Percentiles rank a stretch among this genome's conserved stretches.
Conservation (phyloP, 2,329 filamentous ascomycete genomes). For the Paramyrothecium sp. region DNA sequence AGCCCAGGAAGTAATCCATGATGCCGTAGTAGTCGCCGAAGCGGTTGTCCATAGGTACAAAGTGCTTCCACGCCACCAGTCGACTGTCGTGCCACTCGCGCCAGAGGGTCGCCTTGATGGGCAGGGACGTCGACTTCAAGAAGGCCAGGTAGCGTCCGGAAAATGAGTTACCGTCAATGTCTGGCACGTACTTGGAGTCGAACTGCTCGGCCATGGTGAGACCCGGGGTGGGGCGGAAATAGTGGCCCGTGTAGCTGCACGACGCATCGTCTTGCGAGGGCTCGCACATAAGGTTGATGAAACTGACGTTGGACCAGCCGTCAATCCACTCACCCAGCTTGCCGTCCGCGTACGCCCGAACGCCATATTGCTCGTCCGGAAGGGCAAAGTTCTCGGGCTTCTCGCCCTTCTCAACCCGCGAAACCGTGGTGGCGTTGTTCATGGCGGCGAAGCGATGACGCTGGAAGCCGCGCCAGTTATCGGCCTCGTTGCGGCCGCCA, state of each 20-base stretch:
- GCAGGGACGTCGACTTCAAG: constrained; percentile 65
- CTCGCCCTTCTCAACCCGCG: constrained; percentile 43
- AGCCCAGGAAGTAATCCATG: constrained; percentile 72
- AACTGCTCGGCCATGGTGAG: constrained; percentile 53
- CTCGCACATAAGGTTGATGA: constrained; percentile 54
- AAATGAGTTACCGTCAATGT: constrained; percentile 75
- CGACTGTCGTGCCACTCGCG: constrained; percentile 79
- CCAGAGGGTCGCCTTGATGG: constrained; percentile 77
- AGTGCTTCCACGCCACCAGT: constrained; percentile 76
- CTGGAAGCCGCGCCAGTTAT: constrained; percentile 72
- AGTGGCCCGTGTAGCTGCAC: constrained; percentile 48
- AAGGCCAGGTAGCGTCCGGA: constrained; percentile 69
- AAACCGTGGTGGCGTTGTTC: constrained; percentile 64
- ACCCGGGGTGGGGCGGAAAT: constrained; percentile 39
- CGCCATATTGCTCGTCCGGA: constrained; percentile 43
- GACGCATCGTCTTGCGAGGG: constrained; percentile 30
- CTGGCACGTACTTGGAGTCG: constrained; percentile 66
- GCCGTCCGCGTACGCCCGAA: constrained; percentile 43
- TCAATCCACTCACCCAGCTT: constrained; percentile 49
- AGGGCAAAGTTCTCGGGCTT: constrained; percentile 52
- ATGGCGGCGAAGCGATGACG: constrained; percentile 73
- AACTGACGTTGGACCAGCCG: constrained; percentile 48
- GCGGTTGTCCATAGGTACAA: constrained; percentile 74
- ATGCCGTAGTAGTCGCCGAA: constrained; percentile 72
- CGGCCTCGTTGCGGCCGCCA: constrained; percentile 55